phyloP scores from a whole-genome alignment of 345 rosid species.

The Salix dunnii region DNA sequence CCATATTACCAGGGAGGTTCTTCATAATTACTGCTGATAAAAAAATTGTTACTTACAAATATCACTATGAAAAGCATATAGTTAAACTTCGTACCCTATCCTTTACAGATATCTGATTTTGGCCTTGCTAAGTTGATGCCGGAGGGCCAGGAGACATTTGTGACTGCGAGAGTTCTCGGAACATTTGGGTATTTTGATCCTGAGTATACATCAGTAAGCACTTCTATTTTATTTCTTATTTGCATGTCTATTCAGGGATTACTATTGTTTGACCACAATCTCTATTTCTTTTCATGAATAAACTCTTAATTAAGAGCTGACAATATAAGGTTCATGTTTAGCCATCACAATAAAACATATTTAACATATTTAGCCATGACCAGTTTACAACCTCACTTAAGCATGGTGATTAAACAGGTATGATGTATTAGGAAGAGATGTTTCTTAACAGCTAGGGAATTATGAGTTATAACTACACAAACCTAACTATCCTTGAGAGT shows the following conservation, averaged over 20 bases:
- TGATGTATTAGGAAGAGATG: not conserved
- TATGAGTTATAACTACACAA: not conserved
- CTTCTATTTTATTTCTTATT: not conserved
- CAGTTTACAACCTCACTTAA: not conserved
- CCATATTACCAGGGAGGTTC: not conserved
- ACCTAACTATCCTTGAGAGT: not conserved
- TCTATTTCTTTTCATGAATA: not conserved
- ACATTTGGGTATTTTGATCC: constrained; percentile 98
- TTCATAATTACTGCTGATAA: not conserved
- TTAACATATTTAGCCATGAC: not conserved
- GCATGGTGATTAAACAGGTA: not conserved
- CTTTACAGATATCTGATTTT: constrained; percentile 77
- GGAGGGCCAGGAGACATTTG: constrained; percentile 72
- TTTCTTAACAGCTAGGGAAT: not conserved
- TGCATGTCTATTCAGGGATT: not conserved
- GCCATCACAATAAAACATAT: not conserved
- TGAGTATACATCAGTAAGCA: constrained; percentile 83
- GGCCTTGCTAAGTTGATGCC: constrained; percentile 98
- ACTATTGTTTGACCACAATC: not conserved
- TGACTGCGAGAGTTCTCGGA: constrained; percentile 92
- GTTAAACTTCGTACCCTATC: constrained; percentile 19
- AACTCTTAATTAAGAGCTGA: not conserved
- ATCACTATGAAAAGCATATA: not conserved
- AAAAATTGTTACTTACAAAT: not conserved
- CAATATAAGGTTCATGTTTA: too few relatives aligned